Conservation (phyloP, 2,329 filamentous ascomycete species). For the Sordariomycetes sp. region DNA sequence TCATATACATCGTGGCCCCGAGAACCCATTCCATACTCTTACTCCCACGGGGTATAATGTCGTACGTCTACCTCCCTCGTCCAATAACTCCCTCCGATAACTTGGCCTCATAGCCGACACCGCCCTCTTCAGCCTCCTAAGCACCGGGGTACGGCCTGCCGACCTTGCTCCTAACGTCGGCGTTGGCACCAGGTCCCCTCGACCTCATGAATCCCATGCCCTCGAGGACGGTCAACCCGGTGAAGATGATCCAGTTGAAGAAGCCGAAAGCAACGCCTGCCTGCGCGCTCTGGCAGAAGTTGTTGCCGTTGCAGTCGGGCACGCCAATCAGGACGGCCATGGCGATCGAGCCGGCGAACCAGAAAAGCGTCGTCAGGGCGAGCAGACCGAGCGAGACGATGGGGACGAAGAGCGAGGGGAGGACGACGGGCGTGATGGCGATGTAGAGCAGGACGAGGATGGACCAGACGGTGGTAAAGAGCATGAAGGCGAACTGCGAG, state of each 20-base stretch:
- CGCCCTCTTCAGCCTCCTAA: background rate
- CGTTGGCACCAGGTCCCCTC: constrained; percentile 19
- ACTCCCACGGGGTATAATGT: too few species aligned
- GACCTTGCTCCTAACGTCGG: constrained; percentile 5
- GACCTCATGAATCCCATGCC: constrained; percentile 31
- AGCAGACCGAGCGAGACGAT: constrained; percentile 60
- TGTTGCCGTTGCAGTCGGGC: constrained; percentile 39
- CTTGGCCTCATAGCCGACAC: too few species aligned
- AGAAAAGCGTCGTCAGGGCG: constrained; percentile 70
- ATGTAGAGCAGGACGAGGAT: constrained; percentile 64
- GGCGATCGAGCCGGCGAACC: constrained; percentile 81
- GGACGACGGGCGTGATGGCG: constrained; percentile 54
- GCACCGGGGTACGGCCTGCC: constrained; percentile 5
- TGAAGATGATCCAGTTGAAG: constrained; percentile 49
- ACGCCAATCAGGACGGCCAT: constrained; percentile 57
- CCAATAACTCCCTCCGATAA: too few species aligned
- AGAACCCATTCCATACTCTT: too few species aligned
- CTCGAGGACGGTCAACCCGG: constrained; percentile 36
- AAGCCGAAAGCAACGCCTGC: constrained; percentile 59
- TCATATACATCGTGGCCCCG: too few species aligned
- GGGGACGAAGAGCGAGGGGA: constrained; percentile 51
- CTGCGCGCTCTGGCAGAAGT: constrained; percentile 50
- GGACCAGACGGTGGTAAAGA: constrained; percentile 74
- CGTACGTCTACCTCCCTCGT: too few species aligned
- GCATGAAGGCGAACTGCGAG: constrained; percentile 61